Evolutionary conservation across 2,329 filamentous ascomycete species (phyloP), one percentile per base, ranked within the genome.

Genomic region (Leptographium galeiforme): DNA sequence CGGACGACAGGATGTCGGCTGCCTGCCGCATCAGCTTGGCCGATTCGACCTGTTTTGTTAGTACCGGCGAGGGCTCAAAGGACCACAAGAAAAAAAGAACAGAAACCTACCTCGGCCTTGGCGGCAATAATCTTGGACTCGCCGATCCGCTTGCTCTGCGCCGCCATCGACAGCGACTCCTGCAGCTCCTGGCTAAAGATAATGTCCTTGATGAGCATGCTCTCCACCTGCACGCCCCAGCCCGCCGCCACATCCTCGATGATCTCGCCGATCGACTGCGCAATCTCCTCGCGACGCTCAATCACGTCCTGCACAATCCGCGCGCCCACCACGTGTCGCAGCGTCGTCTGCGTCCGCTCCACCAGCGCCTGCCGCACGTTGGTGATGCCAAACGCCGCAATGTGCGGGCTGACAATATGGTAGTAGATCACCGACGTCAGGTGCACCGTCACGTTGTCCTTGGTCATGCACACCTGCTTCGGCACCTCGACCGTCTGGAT

Each of bases 191-290:
- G 82, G 71, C 83, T 89, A 80, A 98, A 98, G 67, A 97, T 87
- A 66, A 98, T 95, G 70, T 98, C 93, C 74, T 98, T 97, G 79
- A 98, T 91, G 61, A 98, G 82, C 91, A 98, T 98, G 64, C 85
- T 90, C 76, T 97, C 93, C 55, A 97, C 93, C 65, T 88, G 82
- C 8, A 95, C 91, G 71, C 93, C 93, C 93, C 93, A 98, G 57
- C 88, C 89, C 12, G 81, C 75, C 7, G 93, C 91, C 1, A 95
- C 93, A 61, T 96, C 90, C 66, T 97, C 93, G 62, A 98, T 97
- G 62, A 97, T 97, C 70, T 96, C 91, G 58, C 89, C 84, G 58
- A 97, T 97, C 55, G 86, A 93, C 70, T 90, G 84, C 1, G 93
- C 93, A 61, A 98, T 86, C 71, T 98, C 93, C 72, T 98, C 93